phyloP scores from a whole-genome alignment of 768 basidiomycete genomes.

The Mycena alexandri region DNA sequence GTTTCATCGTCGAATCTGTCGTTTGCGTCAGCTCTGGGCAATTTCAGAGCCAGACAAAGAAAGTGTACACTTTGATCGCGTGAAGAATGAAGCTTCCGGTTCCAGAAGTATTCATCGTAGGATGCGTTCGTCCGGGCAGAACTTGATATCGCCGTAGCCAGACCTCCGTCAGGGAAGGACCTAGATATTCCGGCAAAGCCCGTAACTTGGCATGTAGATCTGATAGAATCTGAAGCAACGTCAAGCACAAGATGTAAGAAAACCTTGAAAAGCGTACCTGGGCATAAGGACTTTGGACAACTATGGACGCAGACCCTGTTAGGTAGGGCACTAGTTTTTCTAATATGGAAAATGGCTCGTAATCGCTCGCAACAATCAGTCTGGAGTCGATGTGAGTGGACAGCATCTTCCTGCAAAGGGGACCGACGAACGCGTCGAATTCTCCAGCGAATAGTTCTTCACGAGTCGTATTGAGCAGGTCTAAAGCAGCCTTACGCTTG shows the following conservation, averaged over 20 bases:
- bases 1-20: conserved; percentile 66
- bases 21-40: conserved; percentile 9
- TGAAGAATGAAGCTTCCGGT: conserved; percentile 91
- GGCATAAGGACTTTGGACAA: conserved; percentile 86
- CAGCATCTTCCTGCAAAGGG: background rate
- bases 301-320: conserved; percentile 87
- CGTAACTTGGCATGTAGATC: conserved; percentile 82
- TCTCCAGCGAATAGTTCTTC: conserved; percentile 88
- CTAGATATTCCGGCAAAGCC: conserved; percentile 74
- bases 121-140: conserved; percentile 96
- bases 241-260: conserved; percentile 5
- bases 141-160: conserved; percentile 95
- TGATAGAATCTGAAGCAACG: conserved; percentile 69
- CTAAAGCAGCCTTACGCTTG: conserved; percentile 82
- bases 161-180: conserved; percentile 84
- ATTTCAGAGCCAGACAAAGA: background rate
- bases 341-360: conserved; percentile 87
- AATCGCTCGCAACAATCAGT: conserved; percentile 84
- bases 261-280: conserved; percentile 64
- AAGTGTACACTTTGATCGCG: conserved; percentile 82
- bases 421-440: conserved; percentile 81
- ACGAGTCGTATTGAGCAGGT: conserved; percentile 71
- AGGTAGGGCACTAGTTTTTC: conserved; percentile 81
- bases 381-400: conserved; percentile 51
- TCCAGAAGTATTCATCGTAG: conserved; percentile 91